Base-by-base conservation (phyloP, 2,329 filamentous ascomycete genomes). In the Hymenoscyphus salicellus region DNA sequence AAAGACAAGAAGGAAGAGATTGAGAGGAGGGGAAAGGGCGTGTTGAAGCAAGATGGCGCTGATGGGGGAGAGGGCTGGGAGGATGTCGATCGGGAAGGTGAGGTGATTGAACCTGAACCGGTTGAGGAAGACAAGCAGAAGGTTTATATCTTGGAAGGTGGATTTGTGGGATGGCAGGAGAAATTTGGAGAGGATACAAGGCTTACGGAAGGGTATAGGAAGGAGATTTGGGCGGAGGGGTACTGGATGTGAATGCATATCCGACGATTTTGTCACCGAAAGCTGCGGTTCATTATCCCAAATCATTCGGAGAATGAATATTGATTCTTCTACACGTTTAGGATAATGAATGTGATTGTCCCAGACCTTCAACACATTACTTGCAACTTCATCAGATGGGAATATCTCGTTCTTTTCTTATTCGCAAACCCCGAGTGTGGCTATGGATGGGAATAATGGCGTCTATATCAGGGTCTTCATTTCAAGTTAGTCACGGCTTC, bases 151-250 rank as follows among this genome's bases (percentile, higher is more conserved):
- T 81, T 98, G 2, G 90, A 96, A 60, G 84, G 87, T 0, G 95
- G 95, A 0, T 99, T 98, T 75, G 84, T 87, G 16, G 86, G 89
- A 64, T 99, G 95, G 95, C 93, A 97, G 83, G 88, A 96, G 79
- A 81, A 84, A 70, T 91, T 89, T 78, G 94, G 93, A 0, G 81
- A 85, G 61, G 93, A 98, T 78, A 82, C 88, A 75, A 80, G 86
- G 68, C 79, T 99, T 76, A 98, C 95, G 0, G 92, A 96, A 77
- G 90, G 83, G 0, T 98, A 92, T 77, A 82, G 85, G 63, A 92
- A 91, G 79, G 92, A 97, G 78, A 79, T 98, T 58, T 98, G 94
- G 94, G 81, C 72, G 63, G 67, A 74, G 46, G 73, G 70, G 8
- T 73, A 74, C 66, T 75, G 64, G 67, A 69, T 68, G 65, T 69